phyloP scores from a whole-genome alignment of 345 rosid species.

The Brassica incana region DNA sequence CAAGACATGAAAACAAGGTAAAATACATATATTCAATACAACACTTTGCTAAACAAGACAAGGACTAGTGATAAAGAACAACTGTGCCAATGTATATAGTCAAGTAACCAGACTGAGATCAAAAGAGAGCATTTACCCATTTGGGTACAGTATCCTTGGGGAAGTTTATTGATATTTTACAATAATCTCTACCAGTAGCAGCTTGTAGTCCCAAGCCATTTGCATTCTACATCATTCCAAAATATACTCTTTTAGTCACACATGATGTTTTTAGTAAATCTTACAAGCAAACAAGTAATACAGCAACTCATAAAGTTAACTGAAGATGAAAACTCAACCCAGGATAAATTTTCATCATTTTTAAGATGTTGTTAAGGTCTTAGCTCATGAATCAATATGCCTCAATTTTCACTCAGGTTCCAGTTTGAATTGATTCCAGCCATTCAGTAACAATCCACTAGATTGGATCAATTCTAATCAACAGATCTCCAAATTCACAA shows the following conservation, averaged over 20 bases:
- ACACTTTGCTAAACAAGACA: neutral
- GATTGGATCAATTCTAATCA: slow-evolving; percentile 1
- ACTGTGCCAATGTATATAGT: neutral
- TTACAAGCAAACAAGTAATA: slow-evolving; percentile 1
- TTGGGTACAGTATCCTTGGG: slow-evolving; percentile 75
- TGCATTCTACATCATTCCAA: slow-evolving; percentile 59
- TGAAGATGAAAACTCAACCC: slow-evolving; percentile 9
- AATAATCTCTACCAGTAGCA: slow-evolving; percentile 55
- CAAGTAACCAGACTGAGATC: neutral
- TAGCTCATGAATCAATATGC: neutral
- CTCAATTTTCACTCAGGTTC: neutral
- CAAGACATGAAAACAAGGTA: neutral
- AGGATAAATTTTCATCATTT: neutral
- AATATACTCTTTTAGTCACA: neutral
- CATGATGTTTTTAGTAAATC: neutral
- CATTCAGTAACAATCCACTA: neutral
- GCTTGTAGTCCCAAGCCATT: slow-evolving; percentile 91
- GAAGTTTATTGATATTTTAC: slow-evolving; percentile 63
- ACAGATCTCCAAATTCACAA: slow-evolving; percentile 5
- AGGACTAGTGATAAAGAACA: neutral
- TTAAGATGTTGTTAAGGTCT: neutral
- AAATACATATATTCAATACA: neutral
- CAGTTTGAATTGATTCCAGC: neutral
- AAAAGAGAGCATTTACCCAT: slow-evolving; percentile 60
- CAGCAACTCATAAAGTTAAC: neutral